A percentile compares a stretch with the other conserved stretches of the same genome.
These are phyloP conservation scores for Geosmithia putterillii DNA, from an alignment of 2,329 filamentous ascomycete species.

Conservation along the genomic window DNA sequence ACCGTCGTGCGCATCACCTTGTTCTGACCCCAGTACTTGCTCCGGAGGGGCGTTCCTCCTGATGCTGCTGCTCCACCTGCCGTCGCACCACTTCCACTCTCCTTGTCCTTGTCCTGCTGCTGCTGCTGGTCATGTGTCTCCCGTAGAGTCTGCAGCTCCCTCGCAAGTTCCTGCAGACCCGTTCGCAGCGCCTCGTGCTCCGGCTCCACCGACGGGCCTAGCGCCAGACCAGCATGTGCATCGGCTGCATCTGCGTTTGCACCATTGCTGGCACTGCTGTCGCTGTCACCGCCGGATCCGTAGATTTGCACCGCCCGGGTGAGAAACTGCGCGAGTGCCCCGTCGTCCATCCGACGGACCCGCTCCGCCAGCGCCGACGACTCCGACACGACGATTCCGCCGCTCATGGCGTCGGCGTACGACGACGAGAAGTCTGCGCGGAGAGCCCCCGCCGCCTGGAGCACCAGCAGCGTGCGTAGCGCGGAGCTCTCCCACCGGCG, in stretches of 20 bases:
- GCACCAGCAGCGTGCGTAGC: constrained; percentile 34
- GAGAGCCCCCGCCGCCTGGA: constrained; percentile 23
- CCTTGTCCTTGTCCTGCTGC: no score
- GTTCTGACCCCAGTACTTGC: constrained; percentile 61
- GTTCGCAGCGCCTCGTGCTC: constrained; percentile 17
- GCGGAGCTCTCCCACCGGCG: constrained; percentile 24
- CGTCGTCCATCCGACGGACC: constrained; percentile 42
- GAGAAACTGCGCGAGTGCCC: constrained; percentile 14
- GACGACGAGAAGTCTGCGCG: constrained; percentile 35
- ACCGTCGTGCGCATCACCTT: constrained; percentile 65
- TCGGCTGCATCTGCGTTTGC: no score
- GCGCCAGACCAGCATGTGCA: constrained; percentile 3
- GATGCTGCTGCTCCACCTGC: no score
- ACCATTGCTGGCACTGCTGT: no score
- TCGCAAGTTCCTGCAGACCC: constrained; percentile 26
- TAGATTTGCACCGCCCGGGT: constrained; percentile 13
- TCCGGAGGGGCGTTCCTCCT: constrained; percentile 44
- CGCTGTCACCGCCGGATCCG: constrained; percentile 21
- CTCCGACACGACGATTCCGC: constrained; percentile 39
- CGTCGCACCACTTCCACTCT: not conserved
- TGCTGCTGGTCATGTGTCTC: not conserved
- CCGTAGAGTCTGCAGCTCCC: constrained; percentile 33
- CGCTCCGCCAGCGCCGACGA: constrained; percentile 41
- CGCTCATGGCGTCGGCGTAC: constrained; percentile 49
- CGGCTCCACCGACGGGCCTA: constrained; percentile 17